Evolutionary conservation across 345 rosid genomes (phyloP), one percentile per base, ranked within the genome.

Genomic region (Moricandia moricandioides): DNA sequence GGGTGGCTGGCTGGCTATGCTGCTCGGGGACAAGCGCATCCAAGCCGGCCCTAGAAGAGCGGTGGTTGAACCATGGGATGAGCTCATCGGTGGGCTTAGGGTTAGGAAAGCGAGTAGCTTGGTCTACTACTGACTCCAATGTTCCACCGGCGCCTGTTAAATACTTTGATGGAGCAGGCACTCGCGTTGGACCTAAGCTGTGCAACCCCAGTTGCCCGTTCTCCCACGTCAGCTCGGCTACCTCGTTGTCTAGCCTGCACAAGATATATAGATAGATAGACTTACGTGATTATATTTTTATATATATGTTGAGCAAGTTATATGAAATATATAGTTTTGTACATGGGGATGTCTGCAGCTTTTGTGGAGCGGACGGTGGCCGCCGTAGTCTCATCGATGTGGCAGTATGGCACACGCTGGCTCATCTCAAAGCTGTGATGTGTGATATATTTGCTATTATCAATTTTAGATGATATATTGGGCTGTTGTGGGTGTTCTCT

Each of bases 191-290:
- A 4, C 96, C 87, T 71, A 89, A 82, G 24, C 89, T 87, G 85
- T 91, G 96, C 88, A 90, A 80, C 77, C 88, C 84, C 21, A 95
- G 65, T 56, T 92, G 97, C 4, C 97, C 97, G 73, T 92, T 95
- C 80, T 92, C 87, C 97, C 99, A 95, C 49, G 97, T 92, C 76
- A 95, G 82, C 84, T 95, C 99, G 16, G 97, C 90, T 29, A 95
- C 96, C 81, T 88, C 97, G 31, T 83, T 87, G 71, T 85, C 86
- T 65, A 72, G 71, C 85, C 99, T 94, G 89, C 78, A 5, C 11
- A 47, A 65, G 13, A 65, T 4, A 61, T 62, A 34, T 34, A 21
- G 24, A 21, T 21, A 21, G 24, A 55, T 1, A 21, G 2, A 52
- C 58, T 29, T 29, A 3, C 3, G 31, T 29, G 3, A 29, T 18